A percentile compares a stretch with the other conserved stretches of the same genome.
Conservation (phyloP, 345 rosid species). For the Populus pruinosa region DNA sequence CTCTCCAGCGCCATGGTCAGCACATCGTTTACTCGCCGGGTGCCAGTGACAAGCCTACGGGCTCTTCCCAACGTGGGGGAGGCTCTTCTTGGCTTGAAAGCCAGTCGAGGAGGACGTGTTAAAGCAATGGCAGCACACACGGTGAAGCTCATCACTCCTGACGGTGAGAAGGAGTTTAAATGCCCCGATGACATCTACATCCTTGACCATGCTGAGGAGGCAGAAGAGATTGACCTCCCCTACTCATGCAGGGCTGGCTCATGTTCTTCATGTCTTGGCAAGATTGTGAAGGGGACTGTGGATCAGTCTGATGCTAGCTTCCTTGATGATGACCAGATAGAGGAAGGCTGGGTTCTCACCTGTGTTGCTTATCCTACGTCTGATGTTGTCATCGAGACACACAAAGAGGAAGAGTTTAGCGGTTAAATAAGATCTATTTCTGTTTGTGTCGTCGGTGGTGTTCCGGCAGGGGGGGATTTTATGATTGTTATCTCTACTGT, state of each 20-base stretch:
- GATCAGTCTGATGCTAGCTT: conserved; percentile 85
- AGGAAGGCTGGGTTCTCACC: conserved; percentile 66
- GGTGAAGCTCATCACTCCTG: conserved; percentile 76
- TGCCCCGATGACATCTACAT: conserved; percentile 63
- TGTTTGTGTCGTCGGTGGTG: neutral
- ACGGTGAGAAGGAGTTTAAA: conserved; percentile 43
- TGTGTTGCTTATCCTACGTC: conserved; percentile 64
- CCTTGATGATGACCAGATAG: conserved; percentile 80
- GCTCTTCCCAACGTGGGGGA: conserved; percentile 43
- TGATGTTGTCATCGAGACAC: conserved; percentile 68
- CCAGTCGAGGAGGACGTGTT: conserved; percentile 45
- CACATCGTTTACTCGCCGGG: conserved; percentile 54
- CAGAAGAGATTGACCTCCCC: conserved; percentile 63
- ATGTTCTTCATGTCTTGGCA: conserved; percentile 87
- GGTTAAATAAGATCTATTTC: conserved; percentile 13
- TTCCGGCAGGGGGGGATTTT: neutral
- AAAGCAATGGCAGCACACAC: conserved; percentile 68
- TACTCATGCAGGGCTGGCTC: conserved; percentile 97
- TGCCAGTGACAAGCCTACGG: conserved; percentile 40
- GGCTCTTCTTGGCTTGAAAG: conserved; percentile 59
- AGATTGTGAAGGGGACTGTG: conserved; percentile 41
- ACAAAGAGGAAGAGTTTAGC: conserved; percentile 79
- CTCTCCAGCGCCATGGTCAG: conserved; percentile 59
- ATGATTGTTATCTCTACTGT: neutral
- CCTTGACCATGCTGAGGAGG: conserved; percentile 70